phyloP scores from a whole-genome alignment of 257 asterid species.

The Cordia subcordata region DNA sequence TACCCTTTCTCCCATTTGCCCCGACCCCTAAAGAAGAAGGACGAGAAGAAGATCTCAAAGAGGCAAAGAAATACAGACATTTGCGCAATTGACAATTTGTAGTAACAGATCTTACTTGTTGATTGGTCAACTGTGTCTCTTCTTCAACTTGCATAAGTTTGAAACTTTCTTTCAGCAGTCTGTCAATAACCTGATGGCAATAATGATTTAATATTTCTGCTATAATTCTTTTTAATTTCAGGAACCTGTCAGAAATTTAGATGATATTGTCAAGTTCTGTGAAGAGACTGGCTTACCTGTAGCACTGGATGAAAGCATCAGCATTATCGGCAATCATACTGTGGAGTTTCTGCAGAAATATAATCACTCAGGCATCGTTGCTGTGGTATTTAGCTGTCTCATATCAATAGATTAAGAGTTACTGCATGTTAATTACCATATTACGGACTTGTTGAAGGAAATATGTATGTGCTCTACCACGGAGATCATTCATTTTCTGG shows the following conservation, averaged over 20 bases:
- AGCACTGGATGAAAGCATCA: conserved; percentile 90
- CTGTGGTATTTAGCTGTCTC: conserved; percentile 49
- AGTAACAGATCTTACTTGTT: too few species aligned
- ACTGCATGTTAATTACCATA: not conserved
- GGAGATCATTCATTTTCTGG: too few species aligned
- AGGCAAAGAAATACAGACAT: too few species aligned
- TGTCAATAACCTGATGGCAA: not conserved
- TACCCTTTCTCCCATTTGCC: too few species aligned
- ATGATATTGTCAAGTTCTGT: conserved; percentile 73
- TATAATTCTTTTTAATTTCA: conserved; percentile 26
- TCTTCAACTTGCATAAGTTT: not conserved
- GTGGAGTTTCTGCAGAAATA: conserved; percentile 55
- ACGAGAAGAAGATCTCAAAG: too few species aligned
- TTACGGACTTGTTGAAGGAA: too few species aligned
- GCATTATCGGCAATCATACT: conserved; percentile 41
- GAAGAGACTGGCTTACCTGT: conserved; percentile 84
- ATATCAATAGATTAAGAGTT: not conserved
- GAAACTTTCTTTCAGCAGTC: conserved; percentile 1
- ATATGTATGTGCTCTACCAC: too few species aligned
- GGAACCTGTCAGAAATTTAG: conserved; percentile 82
- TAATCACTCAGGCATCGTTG: conserved; percentile 69
- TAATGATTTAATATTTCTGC: not conserved
- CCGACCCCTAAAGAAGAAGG: too few species aligned
- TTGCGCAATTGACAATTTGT: too few species aligned
- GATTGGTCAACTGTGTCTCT: too few species aligned